These are phyloP conservation scores for Morella rubra DNA, from an alignment of 306 rosid genomes.

Conservation along the genomic window DNA sequence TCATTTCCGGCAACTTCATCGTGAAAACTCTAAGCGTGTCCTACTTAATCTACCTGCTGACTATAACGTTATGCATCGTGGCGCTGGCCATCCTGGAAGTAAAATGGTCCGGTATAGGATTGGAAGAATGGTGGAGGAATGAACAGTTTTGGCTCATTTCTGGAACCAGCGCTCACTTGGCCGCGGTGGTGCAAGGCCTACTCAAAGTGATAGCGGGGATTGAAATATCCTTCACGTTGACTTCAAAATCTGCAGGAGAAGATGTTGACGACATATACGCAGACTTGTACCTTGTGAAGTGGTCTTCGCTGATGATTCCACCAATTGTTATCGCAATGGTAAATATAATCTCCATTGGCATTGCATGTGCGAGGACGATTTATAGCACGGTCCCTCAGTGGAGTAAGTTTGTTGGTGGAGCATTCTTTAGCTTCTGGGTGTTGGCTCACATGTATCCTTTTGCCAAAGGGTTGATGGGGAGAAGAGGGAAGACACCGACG, in stretches of 20 bases:
- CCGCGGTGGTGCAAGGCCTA: constrained; percentile 51
- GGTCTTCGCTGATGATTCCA: constrained; percentile 50
- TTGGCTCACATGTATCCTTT: constrained; percentile 56
- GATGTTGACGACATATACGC: constrained; percentile 39
- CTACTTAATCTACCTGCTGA: constrained; percentile 47
- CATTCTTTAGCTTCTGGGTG: constrained; percentile 56
- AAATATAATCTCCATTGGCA: constrained; percentile 37
- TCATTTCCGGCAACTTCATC: constrained; percentile 45
- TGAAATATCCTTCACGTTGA: constrained; percentile 52
- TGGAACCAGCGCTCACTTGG: constrained; percentile 54
- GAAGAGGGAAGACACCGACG: constrained; percentile 53
- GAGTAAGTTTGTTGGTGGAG: constrained; percentile 55
- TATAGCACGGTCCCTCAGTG: constrained; percentile 38
- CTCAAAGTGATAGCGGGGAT: constrained; percentile 52
- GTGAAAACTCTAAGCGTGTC: constrained; percentile 40
- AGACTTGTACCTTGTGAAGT: constrained; percentile 50
- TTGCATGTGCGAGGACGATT: constrained; percentile 41
- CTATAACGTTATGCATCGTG: constrained; percentile 40
- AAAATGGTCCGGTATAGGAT: constrained; percentile 45
- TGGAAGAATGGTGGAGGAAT: constrained; percentile 60
- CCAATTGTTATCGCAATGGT: constrained; percentile 50
- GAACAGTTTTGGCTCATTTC: constrained; percentile 59
- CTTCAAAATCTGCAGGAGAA: constrained; percentile 38
- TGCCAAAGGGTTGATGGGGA: constrained; percentile 60
- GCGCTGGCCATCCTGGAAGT: constrained; percentile 41